Evolutionary conservation across 2,329 filamentous ascomycete genomes (phyloP), one percentile per base, ranked within the genome.

Genomic region (Aureobasidium mangrovei): DNA sequence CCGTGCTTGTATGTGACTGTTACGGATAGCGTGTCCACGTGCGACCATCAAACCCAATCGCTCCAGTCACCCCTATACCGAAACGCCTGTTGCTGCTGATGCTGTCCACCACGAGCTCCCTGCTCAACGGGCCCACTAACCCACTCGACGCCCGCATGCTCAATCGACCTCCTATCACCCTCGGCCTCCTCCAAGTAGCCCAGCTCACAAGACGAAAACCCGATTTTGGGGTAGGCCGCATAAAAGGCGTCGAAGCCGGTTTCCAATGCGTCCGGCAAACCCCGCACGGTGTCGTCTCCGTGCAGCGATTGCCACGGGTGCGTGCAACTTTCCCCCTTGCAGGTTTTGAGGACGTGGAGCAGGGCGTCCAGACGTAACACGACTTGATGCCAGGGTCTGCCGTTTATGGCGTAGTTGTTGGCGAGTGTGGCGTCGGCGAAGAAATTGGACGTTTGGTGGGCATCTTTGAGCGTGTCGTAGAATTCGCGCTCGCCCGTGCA

Each of bases 401-500:
- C 36, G 18, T 24, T 32, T 5, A 54, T 7, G 0, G 8, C 5
- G 9, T 36, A 54, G 9, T 29, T n/a, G 4, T 38, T 31, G 1
- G 53, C 44, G 1, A 36, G 5, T 24, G 32, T 7, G 12, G 40
- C 10, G 24, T 45, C 53, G 12, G 52, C 10, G 10, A 51, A 45
- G 27, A 36, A 47, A 33, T 62, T 62, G 41, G 56, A 27, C 55
- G 61, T 57, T 35, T 62, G 60, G 4, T 18, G 29, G 1, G 54
- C 42, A 35, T 60, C 59, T 6, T 31, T 10, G 9, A 41, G 44
- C 27, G 64, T 35, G 33, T 86, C 76, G 63, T 86, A 87, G 2
- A 85, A 73, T 63, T 87, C 82, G 54, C 80, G 78, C 61, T 85
- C 82, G 51, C 81, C 81, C 10, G 70, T 84, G 62, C 84, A 87